Conservation (phyloP, 129 eudicot genomes). For the Oenanthe sinensis region DNA sequence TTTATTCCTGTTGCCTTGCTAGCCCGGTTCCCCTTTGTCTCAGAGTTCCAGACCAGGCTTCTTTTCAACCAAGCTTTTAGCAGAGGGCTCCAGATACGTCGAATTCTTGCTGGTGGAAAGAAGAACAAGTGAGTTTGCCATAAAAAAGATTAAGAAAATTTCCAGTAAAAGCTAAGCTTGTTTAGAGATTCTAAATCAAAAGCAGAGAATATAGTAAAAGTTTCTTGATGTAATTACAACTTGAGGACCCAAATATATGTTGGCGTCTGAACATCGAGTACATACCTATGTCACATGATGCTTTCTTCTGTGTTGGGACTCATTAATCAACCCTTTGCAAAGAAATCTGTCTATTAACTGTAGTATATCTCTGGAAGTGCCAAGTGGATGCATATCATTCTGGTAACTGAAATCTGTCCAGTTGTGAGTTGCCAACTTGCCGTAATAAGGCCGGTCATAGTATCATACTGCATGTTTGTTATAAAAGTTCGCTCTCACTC, state of each 20-base stretch:
- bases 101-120: conserved; percentile 20
- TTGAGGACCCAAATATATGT: neutral
- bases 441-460: neutral
- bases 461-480: too few relatives aligned
- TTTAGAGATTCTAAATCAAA: neutral
- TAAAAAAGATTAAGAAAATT: neutral
- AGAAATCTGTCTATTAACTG: neutral
- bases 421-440: neutral
- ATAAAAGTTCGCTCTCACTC: neutral
- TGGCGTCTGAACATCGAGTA: neutral
- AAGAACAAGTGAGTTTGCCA: conserved; percentile 23
- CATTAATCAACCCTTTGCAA: neutral
- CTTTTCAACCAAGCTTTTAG: conserved; percentile 97
- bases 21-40: conserved; percentile 96
- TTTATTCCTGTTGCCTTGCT: conserved; percentile 71
- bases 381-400: neutral
- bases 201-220: neutral
- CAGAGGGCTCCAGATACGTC: conserved; percentile 26
- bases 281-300: neutral
- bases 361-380: neutral
- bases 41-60: conserved; percentile 94
- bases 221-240: neutral
- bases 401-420: neutral
- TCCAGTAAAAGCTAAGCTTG: neutral
- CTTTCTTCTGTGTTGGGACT: neutral